Percentiles rank a stretch among this genome's conserved stretches.
Conservation (phyloP, 169 alveolate genomes). For the Neospora caninum region DNA sequence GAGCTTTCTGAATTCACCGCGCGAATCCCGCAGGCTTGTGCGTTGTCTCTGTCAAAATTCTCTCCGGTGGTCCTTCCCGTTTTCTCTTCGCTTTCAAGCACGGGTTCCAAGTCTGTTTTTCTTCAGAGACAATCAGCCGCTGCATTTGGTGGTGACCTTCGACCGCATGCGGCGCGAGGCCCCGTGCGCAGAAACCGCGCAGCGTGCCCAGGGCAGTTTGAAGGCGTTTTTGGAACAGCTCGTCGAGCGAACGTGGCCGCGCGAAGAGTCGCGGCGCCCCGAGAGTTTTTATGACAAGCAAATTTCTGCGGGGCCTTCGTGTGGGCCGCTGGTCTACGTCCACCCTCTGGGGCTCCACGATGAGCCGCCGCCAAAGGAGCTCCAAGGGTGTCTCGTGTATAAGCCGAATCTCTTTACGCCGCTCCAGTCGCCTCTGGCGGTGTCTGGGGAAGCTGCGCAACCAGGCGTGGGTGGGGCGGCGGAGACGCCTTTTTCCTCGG, state of each 20-base stretch:
- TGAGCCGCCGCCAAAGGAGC: constrained; percentile 38
- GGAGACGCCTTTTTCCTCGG: background rate
- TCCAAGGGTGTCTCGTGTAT: constrained; percentile 17
- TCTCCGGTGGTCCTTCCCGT: no score
- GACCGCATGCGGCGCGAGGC: constrained; percentile 42
- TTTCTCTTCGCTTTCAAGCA: no score
- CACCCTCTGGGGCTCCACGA: constrained; percentile 43
- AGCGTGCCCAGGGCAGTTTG: constrained; percentile 8
- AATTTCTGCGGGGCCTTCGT: constrained; percentile 51
- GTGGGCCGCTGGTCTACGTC: constrained; percentile 63
- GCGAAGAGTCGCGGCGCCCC: constrained; percentile 20
- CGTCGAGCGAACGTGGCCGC: constrained; percentile 53
- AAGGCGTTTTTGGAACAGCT: constrained; percentile 46
- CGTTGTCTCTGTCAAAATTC: no score
- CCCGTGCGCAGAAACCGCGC: constrained; percentile 30
- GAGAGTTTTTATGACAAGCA: constrained; percentile 47
- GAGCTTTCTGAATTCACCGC: no score
- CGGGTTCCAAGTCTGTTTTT: background rate
- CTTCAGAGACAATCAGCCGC: constrained; percentile 62
- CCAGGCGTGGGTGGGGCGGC: background rate
- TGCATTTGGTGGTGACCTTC: constrained; percentile 53
- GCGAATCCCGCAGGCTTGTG: no score
- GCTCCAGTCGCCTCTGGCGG: background rate
- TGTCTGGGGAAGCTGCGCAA: background rate
- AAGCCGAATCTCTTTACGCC: background rate